Evolutionary conservation across 2,329 filamentous ascomycete species (phyloP).

Genomic region (Capronia coronata): DNA sequence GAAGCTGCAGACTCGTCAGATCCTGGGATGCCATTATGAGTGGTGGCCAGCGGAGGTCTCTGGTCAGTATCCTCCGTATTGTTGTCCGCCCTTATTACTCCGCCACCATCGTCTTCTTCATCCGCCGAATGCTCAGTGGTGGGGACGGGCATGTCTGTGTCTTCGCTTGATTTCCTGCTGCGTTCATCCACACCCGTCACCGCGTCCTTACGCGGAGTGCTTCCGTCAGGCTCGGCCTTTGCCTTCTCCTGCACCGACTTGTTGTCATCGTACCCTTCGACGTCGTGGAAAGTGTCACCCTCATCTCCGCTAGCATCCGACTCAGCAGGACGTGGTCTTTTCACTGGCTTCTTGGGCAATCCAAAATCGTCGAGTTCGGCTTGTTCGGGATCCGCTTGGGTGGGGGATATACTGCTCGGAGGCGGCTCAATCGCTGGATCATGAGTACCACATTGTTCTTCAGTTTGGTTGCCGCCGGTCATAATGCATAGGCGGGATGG

Average conservation of each 20-base stretch:
- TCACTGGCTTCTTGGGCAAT: conserved; percentile 50
- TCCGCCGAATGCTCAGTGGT: background rate
- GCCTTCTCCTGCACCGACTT: conserved; percentile 19
- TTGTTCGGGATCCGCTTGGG: background rate
- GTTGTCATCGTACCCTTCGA: conserved; percentile 27
- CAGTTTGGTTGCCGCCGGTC: conserved; percentile 13
- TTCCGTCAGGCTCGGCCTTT: background rate
- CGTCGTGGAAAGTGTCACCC: conserved; percentile 35
- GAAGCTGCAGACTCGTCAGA: background rate
- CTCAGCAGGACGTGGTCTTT: background rate
- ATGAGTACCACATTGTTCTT: conserved; percentile 6
- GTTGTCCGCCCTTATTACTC: background rate
- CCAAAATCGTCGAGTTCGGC: conserved; percentile 64
- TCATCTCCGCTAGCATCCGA: conserved; percentile 38
- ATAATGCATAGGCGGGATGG: conserved; percentile 20
- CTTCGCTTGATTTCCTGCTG: conserved; percentile 8
- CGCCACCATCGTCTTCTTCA: background rate
- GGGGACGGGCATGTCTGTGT: background rate
- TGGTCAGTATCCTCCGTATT: background rate
- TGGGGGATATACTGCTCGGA: background rate
- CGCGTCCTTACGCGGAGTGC: background rate
- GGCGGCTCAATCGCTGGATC: background rate
- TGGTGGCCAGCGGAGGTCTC: background rate
- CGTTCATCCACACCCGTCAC: conserved; percentile 1
- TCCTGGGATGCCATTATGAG: background rate